phyloP scores from a whole-genome alignment of 495 filamentous ascomycete species.

The Neurospora sp. region DNA sequence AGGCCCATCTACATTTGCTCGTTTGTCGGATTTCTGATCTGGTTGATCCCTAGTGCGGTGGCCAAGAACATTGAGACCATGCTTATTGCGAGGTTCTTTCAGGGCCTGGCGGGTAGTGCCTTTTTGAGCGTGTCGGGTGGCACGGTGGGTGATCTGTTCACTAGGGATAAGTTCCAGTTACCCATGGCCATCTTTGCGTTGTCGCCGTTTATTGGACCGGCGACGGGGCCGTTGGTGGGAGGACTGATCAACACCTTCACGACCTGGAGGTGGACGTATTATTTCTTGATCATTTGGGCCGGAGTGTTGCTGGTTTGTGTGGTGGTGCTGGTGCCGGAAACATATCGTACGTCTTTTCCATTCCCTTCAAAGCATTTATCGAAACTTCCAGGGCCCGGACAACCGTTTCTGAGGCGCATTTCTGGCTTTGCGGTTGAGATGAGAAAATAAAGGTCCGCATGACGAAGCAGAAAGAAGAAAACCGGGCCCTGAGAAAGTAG shows the following conservation, averaged over 20 bases:
- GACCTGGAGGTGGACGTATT: conserved; percentile 87
- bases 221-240: conserved; percentile 46
- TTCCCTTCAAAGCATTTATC: background rate
- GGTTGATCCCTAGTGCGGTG: conserved; percentile 80
- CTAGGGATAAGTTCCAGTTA: conserved; percentile 57
- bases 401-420: background rate
- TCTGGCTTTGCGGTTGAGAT: background rate
- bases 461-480: background rate
- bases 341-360: conserved; percentile 51
- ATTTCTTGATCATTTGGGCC: conserved; percentile 74
- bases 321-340: conserved; percentile 73
- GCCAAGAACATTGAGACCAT: conserved; percentile 76
- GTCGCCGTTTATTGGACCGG: conserved; percentile 65
- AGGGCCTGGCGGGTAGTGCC: conserved; percentile 74
- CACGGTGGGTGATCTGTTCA: conserved; percentile 84
- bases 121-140: conserved; percentile 88
- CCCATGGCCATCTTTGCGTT: conserved; percentile 60
- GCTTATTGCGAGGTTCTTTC: conserved; percentile 73
- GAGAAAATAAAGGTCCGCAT: no score
- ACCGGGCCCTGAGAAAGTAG: background rate
- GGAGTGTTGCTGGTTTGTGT: conserved; percentile 51
- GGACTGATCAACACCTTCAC: conserved; percentile 64
- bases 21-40: conserved; percentile 71
- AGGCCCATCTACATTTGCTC: conserved; percentile 73
- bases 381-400: background rate